Evolutionary conservation across 768 basidiomycete species (phyloP), one percentile per base, ranked within the genome.

Genomic region (Bullera alba): DNA sequence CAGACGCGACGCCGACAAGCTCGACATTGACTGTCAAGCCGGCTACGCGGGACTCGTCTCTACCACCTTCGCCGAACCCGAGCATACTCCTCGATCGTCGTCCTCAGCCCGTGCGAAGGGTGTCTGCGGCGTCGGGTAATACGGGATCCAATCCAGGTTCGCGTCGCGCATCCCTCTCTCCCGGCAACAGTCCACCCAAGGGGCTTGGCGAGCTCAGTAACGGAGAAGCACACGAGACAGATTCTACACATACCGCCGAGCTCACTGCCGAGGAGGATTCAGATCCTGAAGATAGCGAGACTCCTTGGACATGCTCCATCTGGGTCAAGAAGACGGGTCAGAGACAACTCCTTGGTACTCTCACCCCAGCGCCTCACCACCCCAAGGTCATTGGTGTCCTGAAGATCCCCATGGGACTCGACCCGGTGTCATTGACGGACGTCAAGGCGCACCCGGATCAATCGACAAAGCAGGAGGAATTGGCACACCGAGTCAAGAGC

Each of bases 221-320:
- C 8, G 5, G 8, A 19, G 23, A 10, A 36, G 25, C 22, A 14
- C 30, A 28, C 14, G 41, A 50, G 17, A 37, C 30, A 16, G 12
- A 30, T 12, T 25, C 29, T 21, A 7, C 35, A 32, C 36, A 50
- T 41, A 7, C 27, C 25, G 26, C 10, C 10, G 42, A 39, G 8
- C 12, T 39, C 12, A 44, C 51, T 12, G 26, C 39, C 10, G 19
- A 78, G 0, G 83, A 85, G 15, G 89, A 91, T 38, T 89, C 86
- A 53, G 93, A 97, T 57, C 87, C 91, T 0, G 92, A 97, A 67
- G 93, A 96, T 65, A 88, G 87, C 37, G 92, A 97, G 72, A 91
- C 89, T 21, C 90, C 93, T 0, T 97, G 91, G 91, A 82, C 84
- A 39, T 96, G 92, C 65, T 82, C 51, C 15, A 49, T 72, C 3